These are phyloP conservation scores for Acanthamoeba royreba DNA, from an alignment of 208 protist genomes.

Conservation along the genomic window DNA sequence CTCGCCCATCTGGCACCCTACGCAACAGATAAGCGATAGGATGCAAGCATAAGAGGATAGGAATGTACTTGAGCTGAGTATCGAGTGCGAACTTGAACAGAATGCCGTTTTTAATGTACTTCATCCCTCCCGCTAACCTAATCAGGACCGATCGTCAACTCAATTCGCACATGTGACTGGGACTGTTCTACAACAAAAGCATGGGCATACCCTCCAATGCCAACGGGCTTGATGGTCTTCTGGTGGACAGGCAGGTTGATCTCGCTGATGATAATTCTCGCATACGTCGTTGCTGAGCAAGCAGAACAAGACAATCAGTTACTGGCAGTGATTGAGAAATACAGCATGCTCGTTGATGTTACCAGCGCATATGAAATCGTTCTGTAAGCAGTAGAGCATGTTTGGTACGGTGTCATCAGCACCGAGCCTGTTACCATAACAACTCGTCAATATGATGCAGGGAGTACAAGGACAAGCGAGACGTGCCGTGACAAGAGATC, in stretches of 20 bases:
- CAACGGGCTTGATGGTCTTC: not conserved
- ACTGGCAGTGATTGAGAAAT: not conserved
- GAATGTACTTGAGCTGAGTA: not conserved
- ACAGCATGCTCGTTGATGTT: too few relatives aligned
- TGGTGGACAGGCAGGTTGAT: not conserved
- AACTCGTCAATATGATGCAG: not conserved
- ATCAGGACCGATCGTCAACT: not conserved
- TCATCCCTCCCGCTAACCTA: not conserved
- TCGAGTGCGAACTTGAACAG: conserved; percentile 57
- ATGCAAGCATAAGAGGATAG: not conserved
- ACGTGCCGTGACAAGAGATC: not conserved
- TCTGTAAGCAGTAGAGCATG: not conserved
- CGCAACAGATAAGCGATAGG: not conserved
- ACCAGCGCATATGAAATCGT: not conserved
- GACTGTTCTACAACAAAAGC: not conserved
- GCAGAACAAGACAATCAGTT: not conserved
- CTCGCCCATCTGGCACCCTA: not conserved
- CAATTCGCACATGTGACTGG: too few relatives aligned
- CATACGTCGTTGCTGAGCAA: not conserved
- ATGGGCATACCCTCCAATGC: not conserved
- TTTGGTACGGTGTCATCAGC: not conserved
- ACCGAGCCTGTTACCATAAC: not conserved
- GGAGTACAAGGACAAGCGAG: too few relatives aligned
- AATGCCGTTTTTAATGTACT: conserved; percentile 36
- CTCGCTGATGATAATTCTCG: conserved; percentile 29